Evolutionary conservation across 257 asterid genomes (phyloP), one percentile per base, ranked within the genome.

Genomic region (Fraxinus excelsior): DNA sequence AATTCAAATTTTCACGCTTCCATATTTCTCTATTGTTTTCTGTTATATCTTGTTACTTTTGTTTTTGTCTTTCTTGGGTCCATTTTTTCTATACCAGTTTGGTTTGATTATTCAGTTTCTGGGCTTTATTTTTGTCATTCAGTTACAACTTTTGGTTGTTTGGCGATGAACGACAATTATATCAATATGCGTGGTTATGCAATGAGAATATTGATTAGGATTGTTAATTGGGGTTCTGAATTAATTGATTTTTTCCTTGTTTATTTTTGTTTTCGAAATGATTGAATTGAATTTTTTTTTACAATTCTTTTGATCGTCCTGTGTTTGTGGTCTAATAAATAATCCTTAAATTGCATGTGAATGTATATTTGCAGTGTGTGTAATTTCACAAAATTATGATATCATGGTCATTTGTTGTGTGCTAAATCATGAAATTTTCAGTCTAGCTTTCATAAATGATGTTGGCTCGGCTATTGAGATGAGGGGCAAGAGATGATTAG

Each of bases 191-290:
- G 66, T 78, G 86, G 88, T 74, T 80, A 74, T 74, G 8, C 53
- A 87, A 87, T 87, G 74, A 80, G 88, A 8, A 26, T n/a, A 23
- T 71, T 42, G 66, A 67, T 75, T 79, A 80, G 14, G 38, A 71
- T 49, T 8, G 11, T 78, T 31, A 2, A 64, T 56, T 23, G 76
- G 72, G 72, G 67, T 77, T 40, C 71, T 73, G 78, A 71, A 67
- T 79, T 60, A 46, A 18, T 65, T 64, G 44, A 3, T 25, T 21
- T 9, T 11, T 25, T 6, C 65, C 62, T 35, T 35, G 35, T 35
- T 5, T 5, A 35, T 5, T 58, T 58, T 58, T 58, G 28, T 56
- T 21, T n/a, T 8, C 13, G 28, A 58, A 21, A 21, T 58, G 11
- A 58, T 58, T 21, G 7, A 6, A n/a, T 58, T 0, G 10, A 21